These are phyloP conservation scores for Corchorus olitorius DNA, from an alignment of 345 rosid species.

Conservation along the genomic window DNA sequence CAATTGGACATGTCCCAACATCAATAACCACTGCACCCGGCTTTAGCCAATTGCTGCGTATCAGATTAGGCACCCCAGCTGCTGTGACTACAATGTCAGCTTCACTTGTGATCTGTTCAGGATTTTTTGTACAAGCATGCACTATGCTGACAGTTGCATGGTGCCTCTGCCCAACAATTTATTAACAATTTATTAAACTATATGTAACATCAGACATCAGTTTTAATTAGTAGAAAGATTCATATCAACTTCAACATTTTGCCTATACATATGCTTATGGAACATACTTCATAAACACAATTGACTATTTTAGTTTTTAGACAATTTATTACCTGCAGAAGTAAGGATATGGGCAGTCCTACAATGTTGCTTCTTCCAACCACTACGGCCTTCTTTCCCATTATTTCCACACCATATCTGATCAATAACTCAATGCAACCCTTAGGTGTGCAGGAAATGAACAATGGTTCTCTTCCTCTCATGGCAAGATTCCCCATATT, in stretches of 20 bases:
- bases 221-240: not conserved
- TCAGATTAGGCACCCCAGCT: slow-evolving; percentile 81
- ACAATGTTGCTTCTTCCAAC: slow-evolving; percentile 93
- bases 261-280: not conserved
- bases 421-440: slow-evolving; percentile 83
- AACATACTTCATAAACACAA: not conserved
- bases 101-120: slow-evolving; percentile 62
- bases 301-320: not conserved
- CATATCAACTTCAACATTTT: not conserved
- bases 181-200: too few species aligned
- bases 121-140: slow-evolving; percentile 70
- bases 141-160: slow-evolving; percentile 84
- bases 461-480: slow-evolving; percentile 91
- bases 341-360: slow-evolving; percentile 76
- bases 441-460: slow-evolving; percentile 84
- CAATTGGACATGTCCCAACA: slow-evolving; percentile 82
- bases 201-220: too few species aligned
- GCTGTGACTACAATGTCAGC: slow-evolving; percentile 87
- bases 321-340: slow-evolving; percentile 68
- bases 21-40: slow-evolving; percentile 86
- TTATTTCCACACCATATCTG: slow-evolving; percentile 72
- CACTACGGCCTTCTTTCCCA: slow-evolving; percentile 81
- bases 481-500: slow-evolving; percentile 90
- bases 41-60: slow-evolving; percentile 83
- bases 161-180: slow-evolving; percentile 67